Base-by-base conservation (phyloP, 2,329 filamentous ascomycete species). In the Venturia asperata region DNA sequence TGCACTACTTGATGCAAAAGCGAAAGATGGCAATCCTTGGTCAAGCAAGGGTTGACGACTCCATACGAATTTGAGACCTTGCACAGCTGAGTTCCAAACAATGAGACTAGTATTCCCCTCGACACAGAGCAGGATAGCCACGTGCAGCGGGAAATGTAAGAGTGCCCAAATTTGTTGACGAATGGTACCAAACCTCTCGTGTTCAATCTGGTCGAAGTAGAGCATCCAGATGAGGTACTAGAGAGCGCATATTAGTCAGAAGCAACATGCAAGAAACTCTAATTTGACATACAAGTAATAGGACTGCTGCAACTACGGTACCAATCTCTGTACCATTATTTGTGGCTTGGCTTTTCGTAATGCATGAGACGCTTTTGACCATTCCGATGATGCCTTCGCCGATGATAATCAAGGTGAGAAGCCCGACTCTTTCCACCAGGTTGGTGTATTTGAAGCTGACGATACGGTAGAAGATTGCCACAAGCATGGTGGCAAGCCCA, bases 351-450 rank as follows among this genome's bases (percentile, higher is more conserved):
- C 62, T 47, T 41, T 64, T 64, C 6, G 45, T 71, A 15, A 67
- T 66, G 5, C 67, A 66, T n/a, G 64, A 64, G 42, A 86, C 81
- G 52, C 78, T 78, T 67, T 79, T 77, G 37, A 78, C 79, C 39
- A 85, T 74, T 10, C 82, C 79, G 39, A 86, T 83, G 30, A 85
- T 81, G 52, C 83, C 83, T 70, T 87, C 84, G 27, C 85, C 85
- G 64, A 87, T 79, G 65, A 87, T 83, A 66, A 87, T 85, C 61
- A 86, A 75, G 0, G 83, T 86, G 62, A 87, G 75, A 1, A 86
- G 77, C 1, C 80, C 80, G 76, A 87, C 79, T 10, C 85, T 78
- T 68, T 84, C 82, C 67, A 82, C 82, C 55, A 87, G 71, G 68
- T 86, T 83, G 0, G 83, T 86, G 49, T 80, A 74, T 63, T 81